Conservation (phyloP, 192 early-diverging fungal genomes). For the Jimgerdemannia lactiflua region DNA sequence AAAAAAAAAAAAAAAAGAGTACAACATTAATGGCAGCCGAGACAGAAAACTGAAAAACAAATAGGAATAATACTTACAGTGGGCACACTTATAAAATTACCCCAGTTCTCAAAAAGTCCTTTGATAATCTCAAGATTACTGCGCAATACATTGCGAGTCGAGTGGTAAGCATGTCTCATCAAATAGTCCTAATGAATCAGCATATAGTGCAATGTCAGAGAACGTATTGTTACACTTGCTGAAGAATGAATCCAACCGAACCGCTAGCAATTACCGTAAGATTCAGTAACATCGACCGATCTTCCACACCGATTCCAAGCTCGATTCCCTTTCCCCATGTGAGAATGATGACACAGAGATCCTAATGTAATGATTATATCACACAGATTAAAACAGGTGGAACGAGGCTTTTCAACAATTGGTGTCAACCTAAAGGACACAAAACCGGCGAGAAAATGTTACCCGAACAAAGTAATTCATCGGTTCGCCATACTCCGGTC, state of each 20-base stretch:
- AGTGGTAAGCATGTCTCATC: slow-evolving; percentile 40
- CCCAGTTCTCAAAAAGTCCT: slow-evolving; percentile 63
- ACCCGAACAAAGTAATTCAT: slow-evolving; percentile 75
- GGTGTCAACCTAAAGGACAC: background rate
- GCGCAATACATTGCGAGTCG: slow-evolving; percentile 24
- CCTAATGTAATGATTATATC: slow-evolving; percentile 29
- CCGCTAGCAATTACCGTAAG: slow-evolving; percentile 36
- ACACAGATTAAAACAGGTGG: background rate
- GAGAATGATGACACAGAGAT: slow-evolving; percentile 60
- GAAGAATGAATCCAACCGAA: too few relatives aligned
- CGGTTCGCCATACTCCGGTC: slow-evolving; percentile 47
- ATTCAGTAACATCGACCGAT: slow-evolving; percentile 32
- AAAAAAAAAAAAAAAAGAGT: too few relatives aligned
- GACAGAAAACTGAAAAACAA: too few relatives aligned
- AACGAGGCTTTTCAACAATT: background rate
- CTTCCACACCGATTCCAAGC: slow-evolving; percentile 28
- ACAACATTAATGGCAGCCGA: too few relatives aligned
- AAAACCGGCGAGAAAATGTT: background rate
- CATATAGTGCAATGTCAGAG: background rate
- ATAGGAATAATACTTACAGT: slow-evolving; percentile 42
- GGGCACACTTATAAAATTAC: slow-evolving; percentile 52
- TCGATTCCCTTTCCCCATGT: slow-evolving; percentile 52
- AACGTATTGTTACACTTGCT: background rate
- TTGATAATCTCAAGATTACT: slow-evolving; percentile 61
- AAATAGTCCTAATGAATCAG: slow-evolving; percentile 34